Percentiles rank a stretch among this genome's conserved stretches.
Evolutionary conservation across 2,329 filamentous ascomycete genomes (phyloP).

Genomic region (Hirsutella minnesotensis): DNA sequence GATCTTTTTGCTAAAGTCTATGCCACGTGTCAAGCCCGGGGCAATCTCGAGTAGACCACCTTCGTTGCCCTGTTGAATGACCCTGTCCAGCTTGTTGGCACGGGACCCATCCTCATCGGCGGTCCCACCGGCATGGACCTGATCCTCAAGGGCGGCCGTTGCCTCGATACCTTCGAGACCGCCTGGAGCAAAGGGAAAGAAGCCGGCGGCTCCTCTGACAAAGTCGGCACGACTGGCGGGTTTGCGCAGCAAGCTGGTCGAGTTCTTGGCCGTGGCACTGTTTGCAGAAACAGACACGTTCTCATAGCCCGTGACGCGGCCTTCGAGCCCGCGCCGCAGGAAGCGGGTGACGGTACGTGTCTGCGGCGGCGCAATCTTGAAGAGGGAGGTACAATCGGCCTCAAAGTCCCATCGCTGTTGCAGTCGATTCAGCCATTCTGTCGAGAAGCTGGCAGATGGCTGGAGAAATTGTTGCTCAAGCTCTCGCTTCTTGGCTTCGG

Average conservation of each 20-base stretch:
- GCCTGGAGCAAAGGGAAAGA: constrained; percentile 87
- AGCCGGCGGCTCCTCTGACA: constrained; percentile 82
- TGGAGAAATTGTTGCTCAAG: constrained; percentile 69
- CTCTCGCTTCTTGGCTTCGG: constrained; percentile 52
- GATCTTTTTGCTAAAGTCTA: constrained; percentile 55
- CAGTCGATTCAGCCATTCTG: constrained; percentile 76
- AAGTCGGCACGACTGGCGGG: constrained; percentile 82
- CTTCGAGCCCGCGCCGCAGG: constrained; percentile 80
- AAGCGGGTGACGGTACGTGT: constrained; percentile 92
- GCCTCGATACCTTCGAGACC: constrained; percentile 80
- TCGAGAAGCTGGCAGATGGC: constrained; percentile 68
- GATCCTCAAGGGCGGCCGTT: constrained; percentile 72
- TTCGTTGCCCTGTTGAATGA: constrained; percentile 71
- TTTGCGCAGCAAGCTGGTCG: constrained; percentile 76
- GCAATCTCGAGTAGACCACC: constrained; percentile 70
- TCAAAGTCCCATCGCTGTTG: constrained; percentile 84
- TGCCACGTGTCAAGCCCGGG: constrained; percentile 69
- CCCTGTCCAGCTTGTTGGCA: constrained; percentile 57
- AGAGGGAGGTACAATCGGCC: constrained; percentile 71
- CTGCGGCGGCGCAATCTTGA: constrained; percentile 80
- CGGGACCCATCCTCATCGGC: constrained; percentile 29
- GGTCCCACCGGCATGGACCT: constrained; percentile 44
- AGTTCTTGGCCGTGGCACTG: constrained; percentile 88
- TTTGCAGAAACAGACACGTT: constrained; percentile 86
- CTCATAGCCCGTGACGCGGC: constrained; percentile 82